phyloP scores from a whole-genome alignment of 805 yeast genomes.

The Metschnikowia borealis region DNA sequence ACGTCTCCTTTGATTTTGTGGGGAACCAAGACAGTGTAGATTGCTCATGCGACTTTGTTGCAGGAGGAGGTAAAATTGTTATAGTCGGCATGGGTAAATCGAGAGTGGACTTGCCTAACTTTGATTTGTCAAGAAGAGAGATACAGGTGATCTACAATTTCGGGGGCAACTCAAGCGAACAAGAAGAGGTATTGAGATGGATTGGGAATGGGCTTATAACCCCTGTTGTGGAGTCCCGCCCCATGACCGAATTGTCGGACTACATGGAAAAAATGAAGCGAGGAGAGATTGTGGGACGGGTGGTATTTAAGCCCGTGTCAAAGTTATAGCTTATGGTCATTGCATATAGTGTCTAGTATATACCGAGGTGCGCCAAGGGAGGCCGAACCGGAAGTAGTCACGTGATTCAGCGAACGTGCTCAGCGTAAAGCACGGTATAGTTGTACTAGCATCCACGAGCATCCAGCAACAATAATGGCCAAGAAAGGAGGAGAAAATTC shows the following conservation, averaged over 20 bases:
- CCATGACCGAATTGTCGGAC: slow-evolving; percentile 34
- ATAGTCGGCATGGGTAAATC: slow-evolving; percentile 42
- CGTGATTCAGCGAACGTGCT: neutral
- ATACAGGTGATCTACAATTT: slow-evolving; percentile 36
- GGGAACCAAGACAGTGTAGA: slow-evolving; percentile 30
- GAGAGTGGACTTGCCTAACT: slow-evolving; percentile 28
- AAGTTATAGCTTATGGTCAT: slow-evolving; percentile 2
- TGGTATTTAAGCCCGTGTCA: slow-evolving; percentile 29
- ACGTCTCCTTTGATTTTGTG: slow-evolving; percentile 33
- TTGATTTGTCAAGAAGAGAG: slow-evolving; percentile 39
- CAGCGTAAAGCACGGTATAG: neutral
- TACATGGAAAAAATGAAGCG: slow-evolving; percentile 30
- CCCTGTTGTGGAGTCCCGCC: slow-evolving; percentile 30
- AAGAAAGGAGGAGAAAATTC: slow-evolving; percentile 41
- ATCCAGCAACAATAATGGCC: slow-evolving; percentile 16
- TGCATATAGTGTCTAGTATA: neutral
- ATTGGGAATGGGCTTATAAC: slow-evolving; percentile 35
- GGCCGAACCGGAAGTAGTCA: neutral
- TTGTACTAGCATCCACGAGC: neutral
- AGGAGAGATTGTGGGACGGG: slow-evolving; percentile 41
- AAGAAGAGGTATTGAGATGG: slow-evolving; percentile 41
- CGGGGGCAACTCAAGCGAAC: slow-evolving; percentile 45
- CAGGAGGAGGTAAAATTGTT: slow-evolving; percentile 34
- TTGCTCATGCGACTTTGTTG: slow-evolving; percentile 29
- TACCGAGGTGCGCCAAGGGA: neutral